Conservation (phyloP, 352 stramenopile genomes). For the Phytopythium cucurbitacearum region DNA sequence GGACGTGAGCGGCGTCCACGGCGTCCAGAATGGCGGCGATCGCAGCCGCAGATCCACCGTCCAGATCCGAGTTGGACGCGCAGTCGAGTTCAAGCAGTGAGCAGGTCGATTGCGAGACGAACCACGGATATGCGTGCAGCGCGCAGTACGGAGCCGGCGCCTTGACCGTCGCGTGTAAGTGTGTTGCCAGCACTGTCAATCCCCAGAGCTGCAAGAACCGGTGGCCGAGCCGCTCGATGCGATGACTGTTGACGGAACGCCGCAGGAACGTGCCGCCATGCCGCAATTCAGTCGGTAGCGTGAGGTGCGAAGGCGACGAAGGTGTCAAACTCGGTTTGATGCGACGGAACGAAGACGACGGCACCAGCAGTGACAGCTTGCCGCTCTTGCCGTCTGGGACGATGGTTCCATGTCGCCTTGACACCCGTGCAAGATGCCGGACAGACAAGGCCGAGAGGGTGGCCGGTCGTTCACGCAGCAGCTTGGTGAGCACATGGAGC, state of each 20-base stretch:
- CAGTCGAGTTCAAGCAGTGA: conserved; percentile 21
- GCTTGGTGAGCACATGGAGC: conserved; percentile 13
- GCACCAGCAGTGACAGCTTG: no score
- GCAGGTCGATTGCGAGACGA: conserved; percentile 18
- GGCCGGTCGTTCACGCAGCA: conserved; percentile 4
- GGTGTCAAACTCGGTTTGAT: neutral
- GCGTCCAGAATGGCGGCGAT: conserved; percentile 2
- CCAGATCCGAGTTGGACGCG: conserved; percentile 5
- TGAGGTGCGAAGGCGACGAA: neutral
- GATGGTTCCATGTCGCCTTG: neutral
- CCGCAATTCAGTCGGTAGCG: no score
- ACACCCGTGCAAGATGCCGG: neutral
- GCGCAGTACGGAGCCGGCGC: conserved; percentile 3
- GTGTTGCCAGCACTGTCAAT: conserved; percentile 6
- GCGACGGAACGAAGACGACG: no score
- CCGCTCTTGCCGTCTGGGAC: neutral
- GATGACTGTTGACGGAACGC: neutral
- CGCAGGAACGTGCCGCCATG: neutral
- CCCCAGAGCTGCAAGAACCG: conserved; percentile 11
- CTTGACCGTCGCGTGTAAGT: conserved; percentile 9
- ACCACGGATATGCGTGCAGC: conserved; percentile 19
- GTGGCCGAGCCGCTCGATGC: conserved; percentile 4
- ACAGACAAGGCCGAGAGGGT: conserved; percentile 2
- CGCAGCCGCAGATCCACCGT: neutral
- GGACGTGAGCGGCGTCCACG: conserved; percentile 3